These are phyloP conservation scores for Poa pratensis DNA, from an alignment of 176 grass and related monocot genomes.

Conservation along the genomic window DNA sequence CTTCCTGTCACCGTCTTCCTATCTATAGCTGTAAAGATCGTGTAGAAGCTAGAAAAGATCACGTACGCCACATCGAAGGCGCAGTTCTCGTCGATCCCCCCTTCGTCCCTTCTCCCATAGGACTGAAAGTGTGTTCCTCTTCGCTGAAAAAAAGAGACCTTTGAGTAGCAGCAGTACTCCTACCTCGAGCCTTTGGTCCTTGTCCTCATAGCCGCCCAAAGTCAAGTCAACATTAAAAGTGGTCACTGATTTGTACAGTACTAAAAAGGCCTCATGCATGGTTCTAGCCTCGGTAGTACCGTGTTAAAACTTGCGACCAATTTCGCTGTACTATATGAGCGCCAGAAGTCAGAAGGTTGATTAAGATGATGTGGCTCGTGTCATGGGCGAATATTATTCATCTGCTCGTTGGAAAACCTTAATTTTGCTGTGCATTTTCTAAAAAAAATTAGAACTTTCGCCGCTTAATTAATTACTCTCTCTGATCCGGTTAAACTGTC, in stretches of 20 bases:
- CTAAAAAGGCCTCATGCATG: neutral
- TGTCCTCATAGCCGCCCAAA: slow-evolving; percentile 18
- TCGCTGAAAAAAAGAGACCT: neutral
- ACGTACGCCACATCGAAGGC: neutral
- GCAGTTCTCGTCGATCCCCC: slow-evolving; percentile 16
- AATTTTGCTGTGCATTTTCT: neutral
- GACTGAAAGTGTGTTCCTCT: neutral
- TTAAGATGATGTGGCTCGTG: neutral
- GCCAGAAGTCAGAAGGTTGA: neutral
- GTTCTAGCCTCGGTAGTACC: neutral
- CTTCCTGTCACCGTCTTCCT: neutral
- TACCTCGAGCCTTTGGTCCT: slow-evolving; percentile 24
- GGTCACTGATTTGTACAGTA: slow-evolving; percentile 34
- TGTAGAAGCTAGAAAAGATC: slow-evolving; percentile 22
- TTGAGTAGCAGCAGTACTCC: neutral
- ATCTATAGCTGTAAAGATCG: slow-evolving; percentile 32
- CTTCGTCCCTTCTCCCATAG: slow-evolving; percentile 10
- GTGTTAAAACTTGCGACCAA: neutral
- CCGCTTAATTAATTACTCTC: no score
- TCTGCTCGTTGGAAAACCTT: no score
- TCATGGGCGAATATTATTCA: neutral
- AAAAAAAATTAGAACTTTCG: no score
- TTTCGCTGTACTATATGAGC: neutral
- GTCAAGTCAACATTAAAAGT: slow-evolving; percentile 28
- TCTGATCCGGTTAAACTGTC: no score